phyloP scores from a whole-genome alignment of 805 yeast genomes.

The Kazachstania psychrophila region DNA sequence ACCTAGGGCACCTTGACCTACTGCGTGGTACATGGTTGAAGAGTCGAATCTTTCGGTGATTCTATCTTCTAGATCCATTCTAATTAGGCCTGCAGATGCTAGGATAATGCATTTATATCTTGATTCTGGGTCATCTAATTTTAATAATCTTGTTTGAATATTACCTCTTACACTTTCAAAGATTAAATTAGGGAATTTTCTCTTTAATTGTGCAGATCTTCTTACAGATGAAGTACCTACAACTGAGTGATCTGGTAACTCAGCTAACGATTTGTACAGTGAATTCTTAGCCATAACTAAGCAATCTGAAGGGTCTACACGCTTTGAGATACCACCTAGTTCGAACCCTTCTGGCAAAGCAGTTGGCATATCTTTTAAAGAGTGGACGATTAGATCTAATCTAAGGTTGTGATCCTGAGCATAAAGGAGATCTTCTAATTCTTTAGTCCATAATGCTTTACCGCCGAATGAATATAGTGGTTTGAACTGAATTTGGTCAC shows the following conservation, averaged over 20 bases:
- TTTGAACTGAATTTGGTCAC: constrained; percentile 76
- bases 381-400: constrained; percentile 85
- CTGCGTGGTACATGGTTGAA: constrained; percentile 87
- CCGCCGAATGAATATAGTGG: constrained; percentile 96
- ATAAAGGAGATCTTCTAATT: constrained; percentile 70
- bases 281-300: constrained; percentile 63
- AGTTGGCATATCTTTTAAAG: constrained; percentile 90
- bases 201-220: constrained; percentile 81
- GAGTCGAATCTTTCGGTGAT: constrained; percentile 63
- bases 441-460: constrained; percentile 93
- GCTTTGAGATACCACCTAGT: constrained; percentile 72
- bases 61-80: constrained; percentile 64
- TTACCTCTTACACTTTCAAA: constrained; percentile 87
- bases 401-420: constrained; percentile 53
- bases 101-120: constrained; percentile 66
- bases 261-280: constrained; percentile 52
- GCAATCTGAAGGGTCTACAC: constrained; percentile 94
- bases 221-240: constrained; percentile 95
- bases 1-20: constrained; percentile 98
- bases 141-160: constrained; percentile 66
- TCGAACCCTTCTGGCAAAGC: constrained; percentile 80
- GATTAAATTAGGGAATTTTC: constrained; percentile 62
- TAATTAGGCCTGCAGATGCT: constrained; percentile 85
- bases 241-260: constrained; percentile 74
- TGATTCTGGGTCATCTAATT: constrained; percentile 64